Evolutionary conservation across 768 basidiomycete genomes (phyloP).

Genomic region (Termitomyces sp.): DNA sequence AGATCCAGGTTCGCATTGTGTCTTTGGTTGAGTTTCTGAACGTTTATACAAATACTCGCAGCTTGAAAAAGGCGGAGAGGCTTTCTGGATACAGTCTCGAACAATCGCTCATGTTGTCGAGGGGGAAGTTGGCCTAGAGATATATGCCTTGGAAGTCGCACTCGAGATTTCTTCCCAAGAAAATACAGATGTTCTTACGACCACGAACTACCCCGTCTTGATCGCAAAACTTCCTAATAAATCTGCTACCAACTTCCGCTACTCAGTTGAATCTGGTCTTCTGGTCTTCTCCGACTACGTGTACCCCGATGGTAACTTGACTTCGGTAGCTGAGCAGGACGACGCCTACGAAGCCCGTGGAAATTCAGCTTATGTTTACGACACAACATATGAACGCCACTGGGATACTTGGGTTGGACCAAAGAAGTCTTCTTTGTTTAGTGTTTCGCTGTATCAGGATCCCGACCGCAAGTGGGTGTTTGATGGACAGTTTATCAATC

Average conservation of each 20-base stretch:
- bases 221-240: constrained; percentile 67
- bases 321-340: constrained; percentile 63
- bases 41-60: constrained; percentile 11
- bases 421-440: constrained; percentile 70
- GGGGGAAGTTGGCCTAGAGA: constrained; percentile 44
- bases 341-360: constrained; percentile 69
- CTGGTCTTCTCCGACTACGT: constrained; percentile 87
- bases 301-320: constrained; percentile 69
- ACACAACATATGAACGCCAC: constrained; percentile 63
- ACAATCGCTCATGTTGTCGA: constrained; percentile 69
- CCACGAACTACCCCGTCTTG: constrained; percentile 34
- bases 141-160: constrained; percentile 56
- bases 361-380: constrained; percentile 66
- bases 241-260: constrained; percentile 67
- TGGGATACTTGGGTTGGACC: constrained; percentile 76
- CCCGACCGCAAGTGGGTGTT: constrained; percentile 49
- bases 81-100: constrained; percentile 71
- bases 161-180: constrained; percentile 27
- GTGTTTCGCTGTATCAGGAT: constrained; percentile 47
- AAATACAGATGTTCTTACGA: constrained; percentile 21
- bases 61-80: constrained; percentile 64
- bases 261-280: constrained; percentile 42
- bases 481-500: constrained; percentile 46
- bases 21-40: not conserved
- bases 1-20: constrained; percentile 40